These are phyloP conservation scores for Chlamydomonas sphaeroides DNA, from an alignment of 139 green algal species.

Conservation along the genomic window DNA sequence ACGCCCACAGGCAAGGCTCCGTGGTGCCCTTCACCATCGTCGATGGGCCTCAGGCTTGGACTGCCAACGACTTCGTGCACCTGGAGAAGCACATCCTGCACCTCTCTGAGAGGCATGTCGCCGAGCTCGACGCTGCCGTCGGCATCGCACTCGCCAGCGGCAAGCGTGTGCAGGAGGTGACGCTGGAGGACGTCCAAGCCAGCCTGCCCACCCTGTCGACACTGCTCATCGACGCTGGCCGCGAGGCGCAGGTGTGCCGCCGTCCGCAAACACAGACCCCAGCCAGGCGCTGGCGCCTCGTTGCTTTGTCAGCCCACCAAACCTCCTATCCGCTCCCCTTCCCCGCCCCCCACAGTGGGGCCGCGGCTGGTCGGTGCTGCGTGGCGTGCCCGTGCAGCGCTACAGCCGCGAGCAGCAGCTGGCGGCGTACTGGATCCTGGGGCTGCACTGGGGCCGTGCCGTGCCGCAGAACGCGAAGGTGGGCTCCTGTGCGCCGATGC, in stretches of 20 bases:
- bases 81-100: conserved; percentile 46
- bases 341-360: too few relatives aligned
- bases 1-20: conserved; percentile 41
- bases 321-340: too few relatives aligned
- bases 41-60: conserved; percentile 56
- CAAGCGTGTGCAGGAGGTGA: too few relatives aligned
- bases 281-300: too few relatives aligned
- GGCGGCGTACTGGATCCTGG: conserved; percentile 60
- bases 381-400: conserved; percentile 61
- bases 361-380: conserved; percentile 70
- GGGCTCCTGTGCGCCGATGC: too few relatives aligned
- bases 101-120: conserved; percentile 45
- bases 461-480: conserved; percentile 71
- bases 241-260: too few relatives aligned
- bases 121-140: conserved; percentile 56
- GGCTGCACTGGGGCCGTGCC: conserved; percentile 60
- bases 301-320: too few relatives aligned
- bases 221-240: conserved; percentile 40
- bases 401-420: conserved; percentile 62
- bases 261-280: too few relatives aligned
- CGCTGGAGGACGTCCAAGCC: conserved; percentile 49
- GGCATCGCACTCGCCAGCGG: conserved; percentile 20
- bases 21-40: conserved; percentile 56
- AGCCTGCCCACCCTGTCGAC: conserved; percentile 61
- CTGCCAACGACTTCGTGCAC: conserved; percentile 34